Conservation (phyloP, 2,329 filamentous ascomycete species). For the Fusarium redolens region DNA sequence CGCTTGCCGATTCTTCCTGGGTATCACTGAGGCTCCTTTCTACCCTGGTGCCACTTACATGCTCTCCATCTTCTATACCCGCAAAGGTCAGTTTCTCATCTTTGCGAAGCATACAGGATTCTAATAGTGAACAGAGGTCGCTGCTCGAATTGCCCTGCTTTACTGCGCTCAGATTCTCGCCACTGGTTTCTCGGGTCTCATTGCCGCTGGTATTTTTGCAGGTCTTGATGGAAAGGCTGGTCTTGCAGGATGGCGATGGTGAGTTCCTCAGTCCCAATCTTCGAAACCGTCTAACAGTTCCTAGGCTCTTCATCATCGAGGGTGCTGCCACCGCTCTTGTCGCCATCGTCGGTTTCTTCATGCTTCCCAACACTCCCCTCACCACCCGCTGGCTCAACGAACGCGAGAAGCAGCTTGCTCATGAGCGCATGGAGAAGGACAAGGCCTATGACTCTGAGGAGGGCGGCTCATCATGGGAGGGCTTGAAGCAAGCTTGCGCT, state of each 20-base stretch:
- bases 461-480: slow-evolving; percentile 55
- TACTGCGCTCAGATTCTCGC: slow-evolving; percentile 73
- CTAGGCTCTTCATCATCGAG: slow-evolving; percentile 60
- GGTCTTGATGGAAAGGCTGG: slow-evolving; percentile 57
- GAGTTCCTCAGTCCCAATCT: background rate
- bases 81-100: slow-evolving; percentile 48
- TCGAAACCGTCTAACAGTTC: background rate
- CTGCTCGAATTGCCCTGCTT: slow-evolving; percentile 68
- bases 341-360: slow-evolving; percentile 46
- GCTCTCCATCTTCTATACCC: slow-evolving; percentile 50
- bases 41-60: slow-evolving; percentile 54
- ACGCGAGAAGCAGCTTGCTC: slow-evolving; percentile 60
- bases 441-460: slow-evolving; percentile 59
- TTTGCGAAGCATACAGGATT: no score
- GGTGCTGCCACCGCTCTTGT: slow-evolving; percentile 57
- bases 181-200: slow-evolving; percentile 74
- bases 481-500: slow-evolving; percentile 59
- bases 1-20: slow-evolving; percentile 53
- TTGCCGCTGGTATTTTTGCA: slow-evolving; percentile 69
- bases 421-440: slow-evolving; percentile 61
- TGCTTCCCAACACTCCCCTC: slow-evolving; percentile 55
- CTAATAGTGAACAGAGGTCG: slow-evolving; percentile 68
- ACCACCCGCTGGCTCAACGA: slow-evolving; percentile 58
- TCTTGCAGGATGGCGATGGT: slow-evolving; percentile 71
- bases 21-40: slow-evolving; percentile 55